Conservation (phyloP, 2,329 filamentous ascomycete genomes). For the Aspergillus clavatus region DNA sequence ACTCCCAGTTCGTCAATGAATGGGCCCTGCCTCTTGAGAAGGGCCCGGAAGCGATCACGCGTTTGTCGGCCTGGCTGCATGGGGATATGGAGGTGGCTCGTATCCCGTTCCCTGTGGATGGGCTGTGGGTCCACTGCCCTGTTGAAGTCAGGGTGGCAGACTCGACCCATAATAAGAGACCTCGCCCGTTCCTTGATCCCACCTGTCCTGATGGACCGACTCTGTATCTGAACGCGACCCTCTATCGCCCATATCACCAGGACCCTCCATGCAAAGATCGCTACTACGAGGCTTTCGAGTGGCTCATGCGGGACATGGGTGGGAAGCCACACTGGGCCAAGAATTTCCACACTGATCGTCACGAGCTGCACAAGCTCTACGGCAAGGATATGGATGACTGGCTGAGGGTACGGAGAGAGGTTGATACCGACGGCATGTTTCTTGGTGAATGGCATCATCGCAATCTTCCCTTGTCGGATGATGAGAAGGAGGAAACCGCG, state of each 20-base stretch:
- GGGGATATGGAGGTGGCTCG: constrained; percentile 63
- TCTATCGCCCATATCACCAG: constrained; percentile 74
- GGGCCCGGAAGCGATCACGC: constrained; percentile 78
- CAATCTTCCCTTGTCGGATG: constrained; percentile 49
- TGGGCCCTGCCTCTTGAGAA: constrained; percentile 86
- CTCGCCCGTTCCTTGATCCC: constrained; percentile 67
- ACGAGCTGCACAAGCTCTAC: constrained; percentile 63
- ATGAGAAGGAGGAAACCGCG: constrained; percentile 11
- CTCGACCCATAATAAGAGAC: constrained; percentile 49
- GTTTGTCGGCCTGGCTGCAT: constrained; percentile 82
- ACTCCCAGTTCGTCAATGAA: constrained; percentile 98
- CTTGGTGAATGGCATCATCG: constrained; percentile 84
- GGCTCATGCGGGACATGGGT: constrained; percentile 79
- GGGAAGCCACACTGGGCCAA: constrained; percentile 89
- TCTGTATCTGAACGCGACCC: constrained; percentile 82
- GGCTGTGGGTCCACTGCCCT: constrained; percentile 80
- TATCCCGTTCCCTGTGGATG: constrained; percentile 76
- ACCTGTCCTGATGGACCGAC: constrained; percentile 65
- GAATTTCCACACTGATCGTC: constrained; percentile 64
- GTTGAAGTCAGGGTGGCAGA: constrained; percentile 86
- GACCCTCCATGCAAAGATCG: constrained; percentile 71
- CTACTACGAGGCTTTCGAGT: constrained; percentile 89
- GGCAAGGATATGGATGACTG: constrained; percentile 63
- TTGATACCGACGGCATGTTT: constrained; percentile 81
- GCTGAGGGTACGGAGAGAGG: constrained; percentile 62